Conservation (phyloP, 2,329 filamentous ascomycete genomes). For the Aspergillus sp. region DNA sequence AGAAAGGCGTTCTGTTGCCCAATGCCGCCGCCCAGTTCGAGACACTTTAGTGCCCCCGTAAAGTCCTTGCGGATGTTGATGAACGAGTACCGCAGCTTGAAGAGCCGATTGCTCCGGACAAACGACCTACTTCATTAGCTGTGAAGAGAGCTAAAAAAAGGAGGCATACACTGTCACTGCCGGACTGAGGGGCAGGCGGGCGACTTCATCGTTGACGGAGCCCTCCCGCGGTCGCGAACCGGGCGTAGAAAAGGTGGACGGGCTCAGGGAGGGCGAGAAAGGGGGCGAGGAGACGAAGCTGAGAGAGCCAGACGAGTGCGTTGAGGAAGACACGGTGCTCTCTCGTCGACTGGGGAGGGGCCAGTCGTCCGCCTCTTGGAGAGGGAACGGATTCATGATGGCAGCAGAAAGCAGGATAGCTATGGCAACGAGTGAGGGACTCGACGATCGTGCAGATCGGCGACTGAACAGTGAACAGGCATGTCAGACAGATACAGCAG, state of each 20-base stretch:
- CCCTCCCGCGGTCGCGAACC: constrained; percentile 27
- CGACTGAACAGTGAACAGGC: background rate
- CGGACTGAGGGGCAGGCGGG: constrained; percentile 31
- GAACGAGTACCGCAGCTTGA: constrained; percentile 40
- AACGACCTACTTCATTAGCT: constrained; percentile 32
- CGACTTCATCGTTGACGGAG: constrained; percentile 31
- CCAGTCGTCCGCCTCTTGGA: constrained; percentile 28
- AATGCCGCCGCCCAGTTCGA: constrained; percentile 39
- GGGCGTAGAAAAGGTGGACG: constrained; percentile 22
- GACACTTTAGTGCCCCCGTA: constrained; percentile 33
- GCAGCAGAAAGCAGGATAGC: background rate
- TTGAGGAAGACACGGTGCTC: constrained; percentile 26
- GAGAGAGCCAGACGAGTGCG: constrained; percentile 27
- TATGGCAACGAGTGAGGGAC: background rate
- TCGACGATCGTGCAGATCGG: background rate
- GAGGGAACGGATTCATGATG: constrained; percentile 14
- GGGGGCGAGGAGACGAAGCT: constrained; percentile 26
- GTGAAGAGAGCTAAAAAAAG: background rate
- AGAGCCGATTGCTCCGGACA: constrained; percentile 37
- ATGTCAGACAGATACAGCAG: background rate
- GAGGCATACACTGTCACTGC: constrained; percentile 32
- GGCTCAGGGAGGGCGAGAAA: constrained; percentile 24
- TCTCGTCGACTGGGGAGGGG: constrained; percentile 25
- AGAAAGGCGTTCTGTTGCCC: constrained; percentile 38
- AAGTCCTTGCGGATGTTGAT: constrained; percentile 43